These are phyloP conservation scores for Ramichloridium luteum DNA, from an alignment of 2,329 filamentous ascomycete species.

Conservation along the genomic window DNA sequence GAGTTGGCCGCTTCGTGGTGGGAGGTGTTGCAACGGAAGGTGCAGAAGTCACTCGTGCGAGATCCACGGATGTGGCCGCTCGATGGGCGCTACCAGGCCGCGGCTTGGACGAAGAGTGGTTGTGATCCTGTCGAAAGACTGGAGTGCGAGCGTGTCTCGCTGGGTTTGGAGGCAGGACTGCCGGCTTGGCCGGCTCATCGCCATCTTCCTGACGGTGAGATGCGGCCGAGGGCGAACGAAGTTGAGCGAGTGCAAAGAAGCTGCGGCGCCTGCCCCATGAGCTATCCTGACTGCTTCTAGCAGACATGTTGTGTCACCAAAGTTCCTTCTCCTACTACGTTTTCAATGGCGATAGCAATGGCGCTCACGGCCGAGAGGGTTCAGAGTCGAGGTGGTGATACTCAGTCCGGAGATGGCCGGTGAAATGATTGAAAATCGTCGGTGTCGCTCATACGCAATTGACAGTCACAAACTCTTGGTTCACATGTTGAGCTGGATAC, in stretches of 20 bases:
- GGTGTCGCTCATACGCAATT: too few species aligned
- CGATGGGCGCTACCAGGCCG: constrained; percentile 27
- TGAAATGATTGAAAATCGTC: too few species aligned
- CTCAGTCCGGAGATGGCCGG: too few species aligned
- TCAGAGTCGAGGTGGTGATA: too few species aligned
- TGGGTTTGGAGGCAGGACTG: constrained; percentile 13
- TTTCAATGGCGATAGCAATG: too few species aligned
- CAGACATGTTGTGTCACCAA: too few species aligned
- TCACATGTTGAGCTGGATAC: too few species aligned
- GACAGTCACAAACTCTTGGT: too few species aligned
- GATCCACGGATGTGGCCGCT: constrained; percentile 16
- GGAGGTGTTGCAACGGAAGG: neutral
- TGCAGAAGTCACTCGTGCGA: neutral
- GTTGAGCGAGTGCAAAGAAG: constrained; percentile 22
- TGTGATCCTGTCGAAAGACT: constrained; percentile 10
- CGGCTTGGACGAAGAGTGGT: constrained; percentile 8
- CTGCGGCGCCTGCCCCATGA: constrained; percentile 21
- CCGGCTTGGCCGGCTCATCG: constrained; percentile 5
- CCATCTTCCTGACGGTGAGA: constrained; percentile 5
- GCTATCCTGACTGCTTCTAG: constrained; percentile 19
- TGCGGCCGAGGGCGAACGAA: constrained; percentile 15
- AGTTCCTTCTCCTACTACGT: too few species aligned
- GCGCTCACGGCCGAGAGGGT: too few species aligned
- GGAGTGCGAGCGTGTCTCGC: constrained; percentile 17
- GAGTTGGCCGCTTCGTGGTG: constrained; percentile 10